A percentile compares a stretch with the other conserved stretches of the same genome.
These are phyloP conservation scores for Odonthalia washingtoniensis DNA, from an alignment of 31 red algal species.

Conservation along the genomic window DNA sequence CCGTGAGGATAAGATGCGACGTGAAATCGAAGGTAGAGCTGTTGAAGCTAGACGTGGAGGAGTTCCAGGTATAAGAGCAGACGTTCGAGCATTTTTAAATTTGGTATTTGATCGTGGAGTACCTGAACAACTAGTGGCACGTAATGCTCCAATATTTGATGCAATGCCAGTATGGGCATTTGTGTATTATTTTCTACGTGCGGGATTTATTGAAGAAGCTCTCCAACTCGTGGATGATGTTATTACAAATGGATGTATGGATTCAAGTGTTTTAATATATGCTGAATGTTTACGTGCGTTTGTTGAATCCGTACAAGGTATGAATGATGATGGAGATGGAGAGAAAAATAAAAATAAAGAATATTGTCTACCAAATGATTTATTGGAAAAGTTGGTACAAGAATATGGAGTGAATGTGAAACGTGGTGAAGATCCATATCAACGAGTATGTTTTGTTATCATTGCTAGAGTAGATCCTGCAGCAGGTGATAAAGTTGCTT, in stretches of 20 bases:
- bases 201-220: conserved; percentile 71
- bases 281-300: conserved; percentile 44
- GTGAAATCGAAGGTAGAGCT: conserved; percentile 66
- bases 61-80: conserved; percentile 74
- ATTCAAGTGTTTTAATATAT: conserved; percentile 43
- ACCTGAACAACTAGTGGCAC: conserved; percentile 44
- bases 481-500: conserved; percentile 68
- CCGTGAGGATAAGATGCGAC: conserved; percentile 71
- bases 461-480: conserved; percentile 68
- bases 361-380: neutral
- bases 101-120: conserved; percentile 77
- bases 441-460: conserved; percentile 81
- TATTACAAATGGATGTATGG: conserved; percentile 48
- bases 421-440: conserved; percentile 74
- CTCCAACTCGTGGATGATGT: conserved; percentile 63
- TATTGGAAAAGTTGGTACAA: conserved; percentile 55
- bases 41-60: conserved; percentile 80
- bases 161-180: conserved; percentile 88
- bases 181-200: conserved; percentile 86
- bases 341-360: neutral
- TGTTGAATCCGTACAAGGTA: neutral
- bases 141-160: conserved; percentile 50
- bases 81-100: conserved; percentile 85
- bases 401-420: conserved; percentile 59
- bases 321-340: no score